Evolutionary conservation across 2,329 filamentous ascomycete genomes (phyloP).

Genomic region (Lachnellula subtilissima): DNA sequence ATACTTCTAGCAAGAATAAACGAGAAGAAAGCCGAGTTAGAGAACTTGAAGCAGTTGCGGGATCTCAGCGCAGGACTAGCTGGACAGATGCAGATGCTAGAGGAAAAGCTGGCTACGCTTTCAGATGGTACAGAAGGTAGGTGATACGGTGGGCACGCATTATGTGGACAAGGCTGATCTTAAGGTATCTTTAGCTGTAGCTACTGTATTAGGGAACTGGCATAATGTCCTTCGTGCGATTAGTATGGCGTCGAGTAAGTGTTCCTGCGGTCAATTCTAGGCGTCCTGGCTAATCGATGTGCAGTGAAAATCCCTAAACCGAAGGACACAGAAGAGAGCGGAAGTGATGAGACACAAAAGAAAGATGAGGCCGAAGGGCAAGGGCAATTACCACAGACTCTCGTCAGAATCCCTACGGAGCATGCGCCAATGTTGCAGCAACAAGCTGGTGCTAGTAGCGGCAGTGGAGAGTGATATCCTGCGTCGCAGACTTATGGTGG

Average conservation of each 20-base stretch:
- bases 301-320: constrained; percentile 66
- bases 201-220: constrained; percentile 82
- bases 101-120: constrained; percentile 69
- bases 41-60: constrained; percentile 71
- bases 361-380: constrained; percentile 26
- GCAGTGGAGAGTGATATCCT: constrained; percentile 10
- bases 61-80: constrained; percentile 75
- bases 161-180: background rate
- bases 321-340: constrained; percentile 38
- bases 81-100: constrained; percentile 75
- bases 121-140: constrained; percentile 74
- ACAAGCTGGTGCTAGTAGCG: constrained; percentile 13
- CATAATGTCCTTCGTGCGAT: constrained; percentile 80
- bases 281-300: constrained; percentile 11
- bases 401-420: constrained; percentile 80
- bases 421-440: constrained; percentile 60
- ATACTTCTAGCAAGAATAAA: constrained; percentile 70
- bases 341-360: constrained; percentile 38
- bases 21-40: constrained; percentile 80
- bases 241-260: constrained; percentile 77
- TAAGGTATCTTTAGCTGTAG: constrained; percentile 56
- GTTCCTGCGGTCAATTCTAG: background rate
- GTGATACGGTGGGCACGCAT: background rate
- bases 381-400: constrained; percentile 67
- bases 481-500: background rate